Percentiles rank a stretch among this genome's conserved stretches.
phyloP scores from a whole-genome alignment of 1,139 yeast genomes.

The Suhomyces choctaworum region DNA sequence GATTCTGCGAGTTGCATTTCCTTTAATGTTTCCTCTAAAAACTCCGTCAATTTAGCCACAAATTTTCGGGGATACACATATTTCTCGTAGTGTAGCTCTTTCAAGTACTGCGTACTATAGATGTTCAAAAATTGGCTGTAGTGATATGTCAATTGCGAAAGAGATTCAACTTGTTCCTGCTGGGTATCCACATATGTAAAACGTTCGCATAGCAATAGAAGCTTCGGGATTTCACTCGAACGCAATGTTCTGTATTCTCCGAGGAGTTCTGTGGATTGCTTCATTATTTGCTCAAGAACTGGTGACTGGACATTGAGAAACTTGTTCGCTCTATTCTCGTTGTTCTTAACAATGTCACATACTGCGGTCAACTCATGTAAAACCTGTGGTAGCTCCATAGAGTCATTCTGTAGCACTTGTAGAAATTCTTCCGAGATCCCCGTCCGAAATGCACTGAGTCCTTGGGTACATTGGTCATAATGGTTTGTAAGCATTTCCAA shows the following conservation, averaged over 20 bases:
- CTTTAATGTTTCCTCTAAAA: conserved; percentile 36
- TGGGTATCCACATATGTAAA: conserved; percentile 23
- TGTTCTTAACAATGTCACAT: conserved; percentile 39
- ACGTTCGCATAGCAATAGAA: conserved; percentile 24
- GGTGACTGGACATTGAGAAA: conserved; percentile 20
- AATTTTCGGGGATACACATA: conserved; percentile 43
- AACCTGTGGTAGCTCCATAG: conserved; percentile 29
- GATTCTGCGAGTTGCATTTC: conserved; percentile 38
- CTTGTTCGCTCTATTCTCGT: conserved; percentile 35
- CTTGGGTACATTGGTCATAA: conserved; percentile 71
- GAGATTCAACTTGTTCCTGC: conserved; percentile 26
- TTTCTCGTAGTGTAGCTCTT: conserved; percentile 44
- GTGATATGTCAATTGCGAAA: conserved; percentile 37
- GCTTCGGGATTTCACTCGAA: conserved; percentile 26
- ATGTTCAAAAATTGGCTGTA: conserved; percentile 37
- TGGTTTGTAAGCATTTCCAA: conserved; percentile 76
- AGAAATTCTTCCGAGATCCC: conserved; percentile 21
- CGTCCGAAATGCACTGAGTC: conserved; percentile 6
- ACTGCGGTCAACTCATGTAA: conserved; percentile 27
- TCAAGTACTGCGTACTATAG: conserved; percentile 38
- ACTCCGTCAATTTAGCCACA: conserved; percentile 31
- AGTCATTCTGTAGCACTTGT: conserved; percentile 36
- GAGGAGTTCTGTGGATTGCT: conserved; percentile 18
- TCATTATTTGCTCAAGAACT: conserved; percentile 20
- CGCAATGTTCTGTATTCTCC: conserved; percentile 26